These are phyloP conservation scores for Protoeuglena noctilucae DNA, from an alignment of 139 green algal genomes.

Conservation along the genomic window DNA sequence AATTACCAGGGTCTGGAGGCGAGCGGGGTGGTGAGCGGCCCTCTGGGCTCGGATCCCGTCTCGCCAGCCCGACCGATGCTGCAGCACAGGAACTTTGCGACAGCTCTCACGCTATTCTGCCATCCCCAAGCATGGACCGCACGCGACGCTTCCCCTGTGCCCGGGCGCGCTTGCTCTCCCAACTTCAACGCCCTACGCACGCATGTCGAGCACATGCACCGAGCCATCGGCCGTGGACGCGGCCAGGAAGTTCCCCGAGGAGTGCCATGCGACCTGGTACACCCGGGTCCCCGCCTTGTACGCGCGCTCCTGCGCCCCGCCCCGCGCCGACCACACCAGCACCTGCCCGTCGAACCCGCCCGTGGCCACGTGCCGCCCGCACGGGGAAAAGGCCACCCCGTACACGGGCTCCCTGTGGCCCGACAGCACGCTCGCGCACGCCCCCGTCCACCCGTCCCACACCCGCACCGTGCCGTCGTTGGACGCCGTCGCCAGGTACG, in stretches of 20 bases:
- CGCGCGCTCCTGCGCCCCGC: no score
- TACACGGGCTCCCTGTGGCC: constrained; percentile 1
- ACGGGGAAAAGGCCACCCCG: not conserved
- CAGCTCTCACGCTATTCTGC: no score
- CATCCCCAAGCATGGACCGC: no score
- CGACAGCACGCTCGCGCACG: not conserved
- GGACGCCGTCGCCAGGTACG: not conserved
- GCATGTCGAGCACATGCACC: not conserved
- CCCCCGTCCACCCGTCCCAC: not conserved
- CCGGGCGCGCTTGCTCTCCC: no score
- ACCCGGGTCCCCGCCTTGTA: not conserved
- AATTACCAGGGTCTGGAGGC: no score
- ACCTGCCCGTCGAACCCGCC: not conserved
- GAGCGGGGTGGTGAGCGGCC: no score
- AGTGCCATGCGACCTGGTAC: not conserved
- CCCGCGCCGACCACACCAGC: not conserved
- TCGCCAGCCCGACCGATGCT: no score
- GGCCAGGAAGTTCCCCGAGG: not conserved
- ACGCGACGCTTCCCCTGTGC: no score
- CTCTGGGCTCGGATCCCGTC: no score
- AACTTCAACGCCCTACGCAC: no score
- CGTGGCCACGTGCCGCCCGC: not conserved
- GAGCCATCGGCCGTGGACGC: not conserved
- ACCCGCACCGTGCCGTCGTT: not conserved
- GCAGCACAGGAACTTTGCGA: no score